Evolutionary conservation across 306 rosid genomes (phyloP), one percentile per base, ranked within the genome.

Genomic region (Hippophae rhamnoides): DNA sequence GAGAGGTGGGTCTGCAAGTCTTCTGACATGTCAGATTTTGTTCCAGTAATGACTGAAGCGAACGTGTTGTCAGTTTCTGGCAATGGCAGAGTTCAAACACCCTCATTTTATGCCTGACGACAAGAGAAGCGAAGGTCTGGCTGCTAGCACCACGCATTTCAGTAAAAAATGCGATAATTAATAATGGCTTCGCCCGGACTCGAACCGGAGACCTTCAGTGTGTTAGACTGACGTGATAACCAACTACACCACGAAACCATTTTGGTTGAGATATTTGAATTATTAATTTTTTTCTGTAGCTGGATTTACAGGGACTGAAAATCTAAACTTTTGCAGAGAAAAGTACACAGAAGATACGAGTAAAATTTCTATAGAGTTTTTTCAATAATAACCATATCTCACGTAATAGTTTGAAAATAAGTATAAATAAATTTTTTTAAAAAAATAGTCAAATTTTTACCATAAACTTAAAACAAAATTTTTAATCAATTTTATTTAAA

Each of bases 191-290:
- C 60, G 58, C 54, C 61, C 58, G 56, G 58, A 14, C 43, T 69
- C 64, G 67, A 64, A 59, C 63, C 60, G 67, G 74, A 64, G 63
- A 64, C 67, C 69, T 54, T 65, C 69, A 56, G 95, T 84, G 90
- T 90, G 90, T 87, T 87, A 90, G 89, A 90, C 87, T 87, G 84
- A 86, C 89, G 86, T 86, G 92, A 89, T 84, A 86, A 89, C 97
- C 95, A 89, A 79, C 85, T 76, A 79, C 82, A 79, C 82, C 89
- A 79, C 81, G 82, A 79, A 42, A 66, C 72, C 72, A 0, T 8
- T 10, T 2, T 41, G 60, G 0, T 7, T 0, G 0, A 25, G 1
- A 4, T 1, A 14, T 27, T 10, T 7, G 38, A n/a, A 3, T 10
- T 54, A 5, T 31, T 5, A 7, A 25, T 3, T 50, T 13, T 13